Percentiles rank a stretch among this genome's conserved stretches.
These are phyloP conservation scores for Cladophialophora chaetospira DNA, from an alignment of 2,329 filamentous ascomycete species.

Conservation along the genomic window DNA sequence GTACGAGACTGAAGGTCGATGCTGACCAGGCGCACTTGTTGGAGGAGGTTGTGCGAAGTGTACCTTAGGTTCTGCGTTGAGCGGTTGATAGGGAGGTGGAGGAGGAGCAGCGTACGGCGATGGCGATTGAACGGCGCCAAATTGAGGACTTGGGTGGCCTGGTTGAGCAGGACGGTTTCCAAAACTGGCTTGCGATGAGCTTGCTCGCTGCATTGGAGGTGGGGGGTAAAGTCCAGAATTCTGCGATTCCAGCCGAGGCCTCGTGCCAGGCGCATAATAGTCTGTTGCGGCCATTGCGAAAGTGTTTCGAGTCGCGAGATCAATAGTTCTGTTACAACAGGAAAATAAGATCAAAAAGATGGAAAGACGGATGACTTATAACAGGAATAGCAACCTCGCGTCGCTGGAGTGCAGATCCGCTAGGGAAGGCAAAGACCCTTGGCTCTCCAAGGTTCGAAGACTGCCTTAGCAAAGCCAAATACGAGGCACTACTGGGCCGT, in stretches of 20 bases:
- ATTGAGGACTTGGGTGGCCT: slow-evolving; percentile 17
- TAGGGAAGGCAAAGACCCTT: neutral
- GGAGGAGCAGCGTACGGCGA: slow-evolving; percentile 26
- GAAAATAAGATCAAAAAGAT: slow-evolving; percentile 2
- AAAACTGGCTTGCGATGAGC: slow-evolving; percentile 17
- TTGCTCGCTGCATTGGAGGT: slow-evolving; percentile 17
- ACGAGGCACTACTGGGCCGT: slow-evolving; percentile 5
- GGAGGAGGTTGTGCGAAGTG: slow-evolving; percentile 25
- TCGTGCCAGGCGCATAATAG: slow-evolving; percentile 26
- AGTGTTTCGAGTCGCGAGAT: neutral
- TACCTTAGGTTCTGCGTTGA: slow-evolving; percentile 24
- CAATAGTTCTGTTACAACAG: neutral
- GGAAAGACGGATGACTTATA: slow-evolving; percentile 9
- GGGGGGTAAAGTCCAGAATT: slow-evolving; percentile 18
- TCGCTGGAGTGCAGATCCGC: neutral
- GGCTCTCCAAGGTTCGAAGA: slow-evolving; percentile 1
- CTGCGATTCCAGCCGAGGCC: slow-evolving; percentile 21
- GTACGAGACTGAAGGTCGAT: slow-evolving; percentile 25
- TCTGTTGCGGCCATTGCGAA: slow-evolving; percentile 31
- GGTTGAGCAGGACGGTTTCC: slow-evolving; percentile 10
- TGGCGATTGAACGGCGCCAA: slow-evolving; percentile 14
- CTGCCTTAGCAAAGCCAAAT: slow-evolving; percentile 27
- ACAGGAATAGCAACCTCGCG: slow-evolving; percentile 12
- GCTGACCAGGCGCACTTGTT: slow-evolving; percentile 12
- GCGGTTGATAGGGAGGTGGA: slow-evolving; percentile 28